A percentile compares a stretch with the other conserved stretches of the same genome.
Conservation (phyloP, 2,329 filamentous ascomycete genomes). For the Aspergillus niger region DNA sequence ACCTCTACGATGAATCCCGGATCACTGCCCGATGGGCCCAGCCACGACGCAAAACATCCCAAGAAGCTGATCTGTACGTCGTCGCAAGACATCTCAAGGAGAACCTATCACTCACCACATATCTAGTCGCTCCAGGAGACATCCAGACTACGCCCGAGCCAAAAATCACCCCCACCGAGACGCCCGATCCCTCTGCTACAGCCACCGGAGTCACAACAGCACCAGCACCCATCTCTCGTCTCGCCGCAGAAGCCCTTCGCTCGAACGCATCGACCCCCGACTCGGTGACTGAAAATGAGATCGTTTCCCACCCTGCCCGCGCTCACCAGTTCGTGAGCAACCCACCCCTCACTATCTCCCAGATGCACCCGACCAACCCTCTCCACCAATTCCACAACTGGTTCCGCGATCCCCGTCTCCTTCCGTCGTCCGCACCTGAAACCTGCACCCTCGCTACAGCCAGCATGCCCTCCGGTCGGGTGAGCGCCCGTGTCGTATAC, state of each 20-base stretch:
- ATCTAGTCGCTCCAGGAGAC: conserved; percentile 46
- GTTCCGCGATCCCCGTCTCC: conserved; percentile 73
- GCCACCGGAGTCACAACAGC: conserved; percentile 7
- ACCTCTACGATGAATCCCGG: background rate
- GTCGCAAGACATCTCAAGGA: background rate
- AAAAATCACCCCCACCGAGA: conserved; percentile 19
- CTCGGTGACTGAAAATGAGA: conserved; percentile 35
- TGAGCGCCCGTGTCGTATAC: conserved; percentile 85
- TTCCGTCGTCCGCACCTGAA: conserved; percentile 73
- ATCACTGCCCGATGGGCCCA: background rate
- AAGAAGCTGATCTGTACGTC: conserved; percentile 46
- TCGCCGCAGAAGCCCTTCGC: conserved; percentile 27
- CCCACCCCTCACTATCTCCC: conserved; percentile 44
- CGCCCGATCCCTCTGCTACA: conserved; percentile 12
- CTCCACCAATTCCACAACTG: conserved; percentile 84
- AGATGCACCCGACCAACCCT: conserved; percentile 55
- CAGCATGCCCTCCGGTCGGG: conserved; percentile 75
- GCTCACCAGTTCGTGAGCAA: conserved; percentile 48
- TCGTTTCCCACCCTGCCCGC: conserved; percentile 42
- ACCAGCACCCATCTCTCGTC: conserved; percentile 6
- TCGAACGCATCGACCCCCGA: conserved; percentile 40
- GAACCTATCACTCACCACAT: background rate
- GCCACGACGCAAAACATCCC: conserved; percentile 30
- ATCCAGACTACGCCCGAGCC: conserved; percentile 30
- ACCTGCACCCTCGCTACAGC: conserved; percentile 87